Evolutionary conservation across 2,329 filamentous ascomycete species (phyloP), one percentile per base, ranked within the genome.

Genomic region (Xylaria sp.): DNA sequence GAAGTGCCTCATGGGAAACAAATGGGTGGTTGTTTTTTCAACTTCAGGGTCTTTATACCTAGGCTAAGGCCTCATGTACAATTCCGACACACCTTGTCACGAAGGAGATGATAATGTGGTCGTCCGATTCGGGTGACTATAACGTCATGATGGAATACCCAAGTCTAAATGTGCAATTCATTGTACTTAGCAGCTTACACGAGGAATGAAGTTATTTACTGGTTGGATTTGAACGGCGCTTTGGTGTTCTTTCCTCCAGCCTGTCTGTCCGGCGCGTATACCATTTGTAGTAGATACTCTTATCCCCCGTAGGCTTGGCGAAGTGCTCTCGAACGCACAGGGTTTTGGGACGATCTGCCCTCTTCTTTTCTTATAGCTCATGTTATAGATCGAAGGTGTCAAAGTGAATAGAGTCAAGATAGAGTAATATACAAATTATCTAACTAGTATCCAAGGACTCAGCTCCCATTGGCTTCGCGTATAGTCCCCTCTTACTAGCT

Each of bases 181-280:
- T 57, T 70, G 62, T 63, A 67, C 53, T 56, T 62, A 48, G 54
- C 61, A 68, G 51, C 56, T 27, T 65, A 59, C 68, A 70, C 61
- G 68, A 70, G 62, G 65, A 70, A 70, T 58, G 62, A 70, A 65
- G 45, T 68, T 64, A 53, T 68, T 61, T 67, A 58, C 50, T 56
- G 27, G 50, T 65, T 63, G 39, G 39, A 55, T 48, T 48, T 39
- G 56, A 51, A 57, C 7, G 36, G 27, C 12, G 6, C 30, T 24
- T 36, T n/a, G 19, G 12, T 63, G 36, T 36, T 36, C 6, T 56
- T 56, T 17, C 3, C 36, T 62, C 34, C 32, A 32, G 50, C 34
- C 19, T 34, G 45, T n/a, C n/a, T 59, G 7, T 11, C 24, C 24
- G 24, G 24, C 34, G 11, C 34, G 11, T 36, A 36, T 36, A 36